Evolutionary conservation across 2,329 filamentous ascomycete species (phyloP), one percentile per base, ranked within the genome.

Genomic region (Blastomyces silverae): DNA sequence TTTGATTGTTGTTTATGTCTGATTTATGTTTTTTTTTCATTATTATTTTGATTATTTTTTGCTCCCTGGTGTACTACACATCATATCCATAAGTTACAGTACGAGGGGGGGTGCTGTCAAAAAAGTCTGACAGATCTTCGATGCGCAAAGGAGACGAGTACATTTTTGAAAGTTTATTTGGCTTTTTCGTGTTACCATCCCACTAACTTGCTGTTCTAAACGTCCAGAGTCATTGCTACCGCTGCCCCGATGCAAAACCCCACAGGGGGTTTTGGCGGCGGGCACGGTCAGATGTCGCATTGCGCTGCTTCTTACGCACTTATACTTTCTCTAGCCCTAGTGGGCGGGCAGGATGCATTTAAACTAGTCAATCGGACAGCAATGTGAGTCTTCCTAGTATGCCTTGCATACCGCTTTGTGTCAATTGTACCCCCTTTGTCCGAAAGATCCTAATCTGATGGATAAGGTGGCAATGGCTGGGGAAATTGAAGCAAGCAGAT

Each of bases 211-310:
- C 58, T 61, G 57, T 37, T 57, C 52, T 60, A 25, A 53, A 61
- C n/a, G 53, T 63, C 61, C 69, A 85, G 84, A 59, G 77, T 93
- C 65, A 79, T 90, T 61, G 84, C 87, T 66, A 97, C 92, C 7
- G 87, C 94, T 61, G 83, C 82, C 59, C 86, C 90, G 56, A 87
- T 93, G 78, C 94, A 97, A 78, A 95, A 97, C 76, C 76, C 81
- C 28, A 82, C 82, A 20, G 94, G 94, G 61, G 94, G 94, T 2
- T 96, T 96, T 75, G 94, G 92, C 62, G 94, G 93, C 68, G 92
- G 94, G n/a, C 89, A 92, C 75, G 92, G 93, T 37, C 94, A 97
- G 74, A 83, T 85, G 69, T 92, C 91, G 63, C 94, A 99, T 77
- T 84, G 94, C 70, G 94, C 94, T 65, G 89, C 90, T 58, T 91